A percentile compares a stretch with the other conserved stretches of the same genome.
Conservation (phyloP, 139 green algal species). For the Spirogloea muscicola region DNA sequence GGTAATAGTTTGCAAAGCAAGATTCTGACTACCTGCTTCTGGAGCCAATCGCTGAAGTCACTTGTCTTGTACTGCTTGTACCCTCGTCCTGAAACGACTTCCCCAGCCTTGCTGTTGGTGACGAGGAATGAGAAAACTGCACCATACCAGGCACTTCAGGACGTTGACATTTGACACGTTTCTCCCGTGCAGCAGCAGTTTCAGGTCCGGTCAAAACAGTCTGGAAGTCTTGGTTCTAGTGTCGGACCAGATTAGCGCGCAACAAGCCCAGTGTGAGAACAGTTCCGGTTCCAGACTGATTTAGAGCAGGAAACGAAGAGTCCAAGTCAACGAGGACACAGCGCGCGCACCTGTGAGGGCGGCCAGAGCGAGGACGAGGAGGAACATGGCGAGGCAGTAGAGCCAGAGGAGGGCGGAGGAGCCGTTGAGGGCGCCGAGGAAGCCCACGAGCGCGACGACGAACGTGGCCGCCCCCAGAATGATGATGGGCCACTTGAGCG, state of each 20-base stretch:
- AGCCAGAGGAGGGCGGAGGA: conserved; percentile 20
- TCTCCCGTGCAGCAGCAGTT: too few species aligned
- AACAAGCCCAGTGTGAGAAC: too few species aligned
- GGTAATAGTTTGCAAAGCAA: too few species aligned
- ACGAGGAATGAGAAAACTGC: conserved; percentile 40
- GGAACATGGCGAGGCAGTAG: conserved; percentile 29
- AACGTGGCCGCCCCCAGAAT: conserved; percentile 21
- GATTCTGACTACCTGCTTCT: conserved; percentile 5
- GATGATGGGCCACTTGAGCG: conserved; percentile 26
- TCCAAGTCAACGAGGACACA: neutral
- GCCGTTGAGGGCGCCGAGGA: conserved; percentile 15
- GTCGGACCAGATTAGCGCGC: too few species aligned
- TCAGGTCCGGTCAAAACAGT: too few species aligned
- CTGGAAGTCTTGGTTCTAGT: too few species aligned
- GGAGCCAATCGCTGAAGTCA: conserved; percentile 30
- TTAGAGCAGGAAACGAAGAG: too few species aligned
- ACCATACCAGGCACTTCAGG: neutral
- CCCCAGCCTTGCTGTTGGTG: conserved; percentile 11
- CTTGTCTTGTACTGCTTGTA: conserved; percentile 12
- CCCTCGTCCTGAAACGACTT: conserved; percentile 5
- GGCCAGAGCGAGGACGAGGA: conserved; percentile 14
- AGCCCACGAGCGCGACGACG: conserved; percentile 36
- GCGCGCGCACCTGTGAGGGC: conserved; percentile 19
- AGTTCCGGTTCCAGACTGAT: too few species aligned
- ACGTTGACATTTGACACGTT: too few species aligned